A percentile compares a stretch with the other conserved stretches of the same genome.
Conservation (phyloP, 2,329 filamentous ascomycete species). For the Hypomyces rosellus region DNA sequence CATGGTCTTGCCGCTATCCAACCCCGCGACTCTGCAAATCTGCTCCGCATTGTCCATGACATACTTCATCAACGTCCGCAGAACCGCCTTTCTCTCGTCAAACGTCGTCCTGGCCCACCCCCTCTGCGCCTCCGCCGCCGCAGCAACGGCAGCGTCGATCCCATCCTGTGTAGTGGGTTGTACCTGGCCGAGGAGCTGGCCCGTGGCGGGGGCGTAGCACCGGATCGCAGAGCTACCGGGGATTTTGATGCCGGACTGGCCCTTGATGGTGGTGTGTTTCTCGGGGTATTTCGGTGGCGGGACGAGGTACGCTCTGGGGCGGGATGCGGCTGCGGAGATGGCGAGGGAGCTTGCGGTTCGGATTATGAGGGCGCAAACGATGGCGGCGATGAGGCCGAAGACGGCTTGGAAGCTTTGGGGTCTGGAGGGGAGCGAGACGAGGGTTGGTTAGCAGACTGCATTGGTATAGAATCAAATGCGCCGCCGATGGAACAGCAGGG, state of each 20-base stretch:
- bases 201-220: conserved; percentile 87
- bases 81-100: conserved; percentile 66
- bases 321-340: conserved; percentile 25
- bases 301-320: conserved; percentile 53
- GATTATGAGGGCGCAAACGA: conserved; percentile 26
- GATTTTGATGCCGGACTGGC: conserved; percentile 57
- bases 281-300: conserved; percentile 55
- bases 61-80: conserved; percentile 74
- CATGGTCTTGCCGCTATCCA: conserved; percentile 95
- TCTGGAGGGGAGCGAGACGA: conserved; percentile 12
- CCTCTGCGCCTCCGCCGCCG: conserved; percentile 66
- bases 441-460: not conserved
- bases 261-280: conserved; percentile 50
- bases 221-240: conserved; percentile 63
- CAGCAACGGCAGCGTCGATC: conserved; percentile 72
- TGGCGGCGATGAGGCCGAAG: conserved; percentile 22
- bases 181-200: conserved; percentile 70
- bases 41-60: conserved; percentile 83
- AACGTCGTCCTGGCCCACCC: conserved; percentile 77
- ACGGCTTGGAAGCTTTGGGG: conserved; percentile 21
- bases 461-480: not conserved
- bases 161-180: conserved; percentile 69
- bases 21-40: conserved; percentile 77
- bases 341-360: conserved; percentile 12
- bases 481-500: conserved; percentile 6